Percentiles rank a stretch among this genome's conserved stretches.
These are phyloP conservation scores for Kwoniella dendrophila DNA, from an alignment of 768 basidiomycete species.

Conservation along the genomic window DNA sequence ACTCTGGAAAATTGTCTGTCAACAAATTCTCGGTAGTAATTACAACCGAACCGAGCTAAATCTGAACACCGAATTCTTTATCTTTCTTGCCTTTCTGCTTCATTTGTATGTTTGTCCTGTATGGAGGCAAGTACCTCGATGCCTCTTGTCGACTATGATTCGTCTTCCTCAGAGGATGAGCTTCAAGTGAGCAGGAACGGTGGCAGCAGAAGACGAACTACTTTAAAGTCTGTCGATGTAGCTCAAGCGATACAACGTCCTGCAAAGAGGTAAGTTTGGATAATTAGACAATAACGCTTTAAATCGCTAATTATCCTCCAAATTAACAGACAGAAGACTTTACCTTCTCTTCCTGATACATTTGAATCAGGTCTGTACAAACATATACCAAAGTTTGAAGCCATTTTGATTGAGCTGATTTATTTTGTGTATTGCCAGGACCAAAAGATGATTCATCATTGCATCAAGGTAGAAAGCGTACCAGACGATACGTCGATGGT, in stretches of 20 bases:
- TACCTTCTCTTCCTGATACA: conserved; percentile 23
- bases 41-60: too few species aligned
- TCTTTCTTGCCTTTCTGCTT: not conserved
- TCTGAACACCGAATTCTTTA: not conserved
- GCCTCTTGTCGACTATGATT: conserved; percentile 32
- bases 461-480: conserved; percentile 81
- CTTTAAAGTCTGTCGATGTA: not conserved
- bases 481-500: conserved; percentile 78
- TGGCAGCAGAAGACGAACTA: not conserved
- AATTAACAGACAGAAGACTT: conserved; percentile 10
- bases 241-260: not conserved
- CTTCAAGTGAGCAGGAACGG: not conserved
- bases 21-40: too few species aligned
- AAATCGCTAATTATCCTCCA: too few species aligned
- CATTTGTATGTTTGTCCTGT: too few species aligned
- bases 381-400: not conserved
- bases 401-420: not conserved
- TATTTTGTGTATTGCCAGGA: conserved; percentile 8
- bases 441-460: conserved; percentile 73
- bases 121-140: too few species aligned
- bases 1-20: not conserved
- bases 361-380: conserved; percentile 13
- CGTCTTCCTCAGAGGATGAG: conserved; percentile 22
- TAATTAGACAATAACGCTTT: too few species aligned
- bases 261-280: conserved; percentile 14